Evolutionary conservation across 2,329 filamentous ascomycete genomes (phyloP), one percentile per base, ranked within the genome.

Genomic region (Aspergillus quadrilineatus): DNA sequence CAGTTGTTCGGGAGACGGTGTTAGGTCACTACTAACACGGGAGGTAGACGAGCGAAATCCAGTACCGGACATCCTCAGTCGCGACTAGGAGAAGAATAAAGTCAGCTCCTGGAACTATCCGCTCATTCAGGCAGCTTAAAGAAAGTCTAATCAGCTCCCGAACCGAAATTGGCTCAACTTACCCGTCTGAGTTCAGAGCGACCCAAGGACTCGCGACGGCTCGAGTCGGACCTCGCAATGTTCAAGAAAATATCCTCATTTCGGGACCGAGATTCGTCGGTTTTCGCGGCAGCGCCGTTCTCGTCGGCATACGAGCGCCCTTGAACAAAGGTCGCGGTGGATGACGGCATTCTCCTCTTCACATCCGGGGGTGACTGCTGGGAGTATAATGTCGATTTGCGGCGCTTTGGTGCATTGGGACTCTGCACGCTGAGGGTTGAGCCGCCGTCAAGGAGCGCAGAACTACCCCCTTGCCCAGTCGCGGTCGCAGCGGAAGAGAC

Each of bases 201-300:
- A 37, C 68, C 65, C 26, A 73, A 45, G 15, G 73, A 74, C 50
- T 73, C 69, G 48, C 72, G 73, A 57, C 71, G 72, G 41, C 54
- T 64, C 6, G 72, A 73, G 51, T 75, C 75, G 4, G 73, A 69
- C 60, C 73, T 72, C 9, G 77, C 77, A 56, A 79, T 78, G 58
- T 79, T 78, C 53, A 79, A 62, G 59, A 79, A 79, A 29, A 79
- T 63, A 65, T 79, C 77, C 51, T 78, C 76, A 57, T 72, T 75
- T 57, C 72, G 74, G 29, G 67, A 67, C 43, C 68, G 68, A 37
- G 64, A 58, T 42, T 78, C 74, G 37, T 77, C 74, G 39, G 69
- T 65, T 46, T 72, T 68, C 32, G 60, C 42, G 49, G 63, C 57
- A 57, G 59, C 65, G 53, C 62, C 62, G 55, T 66, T 63, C 36